Base-by-base conservation (phyloP, 106 monocot species). In the Phalaenopsis equestris region DNA sequence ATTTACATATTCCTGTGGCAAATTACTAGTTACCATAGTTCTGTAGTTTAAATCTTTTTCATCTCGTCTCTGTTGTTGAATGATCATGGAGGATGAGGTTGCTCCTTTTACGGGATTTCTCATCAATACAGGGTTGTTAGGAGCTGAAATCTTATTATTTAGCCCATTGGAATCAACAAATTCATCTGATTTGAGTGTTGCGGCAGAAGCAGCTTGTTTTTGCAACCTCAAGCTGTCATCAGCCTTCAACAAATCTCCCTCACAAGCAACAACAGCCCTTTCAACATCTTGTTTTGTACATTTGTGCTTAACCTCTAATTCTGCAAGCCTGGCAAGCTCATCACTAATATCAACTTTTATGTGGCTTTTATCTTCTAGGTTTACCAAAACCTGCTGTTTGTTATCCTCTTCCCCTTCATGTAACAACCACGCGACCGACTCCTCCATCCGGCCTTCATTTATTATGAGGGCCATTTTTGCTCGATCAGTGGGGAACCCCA, bases 211-310 rank as follows among this genome's bases (percentile, higher is more conserved):
- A 81, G 86, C 90, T 83, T 90, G 87, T 81, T 89, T 92, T 21
- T 89, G 90, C 23, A 79, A 43, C 41, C 86, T 92, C 77, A 98
- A 75, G 68, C 16, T 80, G 52, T 87, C 90, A 18, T 82, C 88
- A 24, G 92, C 85, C 80, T 87, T 94, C 19, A 88, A 80, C 76
- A 98, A 77, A 83, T 98, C 94, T 77, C 97, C 97, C 77, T 92
- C 94, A 48, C 84, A 86, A 18, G 92, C 81, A 65, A 98, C 87
- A 23, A 98, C 84, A 24, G 86, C 92, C 78, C 91, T 94, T 78
- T 98, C 92, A 57, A 94, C 84, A 39, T 98, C 97, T 83, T 89
- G 97, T 85, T 89, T 98, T 19, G 92, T 87, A 77, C 90, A 90
- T 68, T 91, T 98, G 77, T 85, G 88, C 77, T 78, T 82, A 0